Conservation (phyloP, 2,329 filamentous ascomycete species). For the Cladosporium sp. region DNA sequence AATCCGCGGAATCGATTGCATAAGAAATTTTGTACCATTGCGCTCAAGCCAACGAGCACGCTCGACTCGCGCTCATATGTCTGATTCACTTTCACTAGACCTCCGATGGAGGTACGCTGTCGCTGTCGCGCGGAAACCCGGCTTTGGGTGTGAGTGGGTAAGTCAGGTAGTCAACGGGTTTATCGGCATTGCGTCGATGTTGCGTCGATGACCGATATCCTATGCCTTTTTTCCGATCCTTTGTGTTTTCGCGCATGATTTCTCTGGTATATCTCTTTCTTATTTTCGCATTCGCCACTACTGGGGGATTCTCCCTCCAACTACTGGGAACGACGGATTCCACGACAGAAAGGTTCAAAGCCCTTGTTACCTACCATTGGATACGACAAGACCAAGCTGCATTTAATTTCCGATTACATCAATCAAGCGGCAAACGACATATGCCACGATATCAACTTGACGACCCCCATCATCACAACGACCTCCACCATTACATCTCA, state of each 20-base stretch:
- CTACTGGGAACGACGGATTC: too few relatives aligned
- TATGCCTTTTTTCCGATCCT: background rate
- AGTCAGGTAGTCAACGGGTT: slow-evolving; percentile 5
- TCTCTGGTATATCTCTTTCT: background rate
- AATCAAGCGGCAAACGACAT: too few relatives aligned
- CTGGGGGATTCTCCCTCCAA: too few relatives aligned
- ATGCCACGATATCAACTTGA: too few relatives aligned
- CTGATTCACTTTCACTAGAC: background rate
- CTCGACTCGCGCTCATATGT: background rate
- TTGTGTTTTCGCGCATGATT: background rate
- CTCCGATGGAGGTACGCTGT: background rate
- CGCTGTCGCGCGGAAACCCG: background rate
- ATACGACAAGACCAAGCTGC: too few relatives aligned
- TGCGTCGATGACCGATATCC: background rate
- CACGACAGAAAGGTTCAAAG: too few relatives aligned
- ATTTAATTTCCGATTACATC: too few relatives aligned
- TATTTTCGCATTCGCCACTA: background rate
- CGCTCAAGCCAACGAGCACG: slow-evolving; percentile 1
- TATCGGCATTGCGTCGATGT: background rate
- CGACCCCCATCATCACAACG: background rate
- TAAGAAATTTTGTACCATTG: background rate
- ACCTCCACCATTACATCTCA: background rate
- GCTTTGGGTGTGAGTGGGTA: background rate
- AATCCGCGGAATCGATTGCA: slow-evolving; percentile 3
- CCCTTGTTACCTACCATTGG: too few relatives aligned